Evolutionary conservation across 805 yeast species (phyloP), one percentile per base, ranked within the genome.

Genomic region (Pichia paraexigua): DNA sequence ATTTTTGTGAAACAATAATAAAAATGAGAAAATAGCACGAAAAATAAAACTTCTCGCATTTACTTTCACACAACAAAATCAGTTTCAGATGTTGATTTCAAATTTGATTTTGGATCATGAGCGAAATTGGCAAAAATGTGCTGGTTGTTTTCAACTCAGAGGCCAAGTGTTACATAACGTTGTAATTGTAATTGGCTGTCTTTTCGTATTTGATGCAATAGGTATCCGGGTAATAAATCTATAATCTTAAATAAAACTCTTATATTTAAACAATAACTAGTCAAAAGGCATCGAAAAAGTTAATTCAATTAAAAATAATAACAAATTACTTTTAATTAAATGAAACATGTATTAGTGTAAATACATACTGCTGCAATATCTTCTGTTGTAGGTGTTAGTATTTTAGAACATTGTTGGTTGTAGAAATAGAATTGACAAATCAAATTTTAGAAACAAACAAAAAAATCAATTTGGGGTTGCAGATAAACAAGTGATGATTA

Each of bases 351-450:
- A 35, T 35, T 35, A 5, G 13, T 3, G 18, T n/a, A 15, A 20
- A 28, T 18, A 69, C 75, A 56, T 71, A 71, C 75, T 55, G 76
- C 77, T 62, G 75, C 75, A 60, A 73, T 73, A 66, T 72, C 77
- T 70, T 72, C 77, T 72, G 53, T 59, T 4, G 45, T n/a, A 44
- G 44, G 35, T 27, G 43, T 49, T 49, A 50, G 49, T 41, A 44
- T 28, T 15, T 24, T 5, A 35, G 39, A 17, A 35, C 18, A 35
- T 35, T n/a, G 3, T 17, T 5, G 20, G 10, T 30, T 30, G 7
- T 12, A 30, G n/a, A 35, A 35, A 10, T n/a, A n/a, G 10, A 35
- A 17, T 35, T 6, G 20, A 35, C 3, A 3, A n/a, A 17, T 35
- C 39, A 35, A n/a, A 35, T 17, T 3, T n/a, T 17, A 20, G 20